Percentiles rank a stretch among this genome's conserved stretches.
phyloP scores from a whole-genome alignment of 2,329 filamentous ascomycete species.

The Mollisiaceae sp. region DNA sequence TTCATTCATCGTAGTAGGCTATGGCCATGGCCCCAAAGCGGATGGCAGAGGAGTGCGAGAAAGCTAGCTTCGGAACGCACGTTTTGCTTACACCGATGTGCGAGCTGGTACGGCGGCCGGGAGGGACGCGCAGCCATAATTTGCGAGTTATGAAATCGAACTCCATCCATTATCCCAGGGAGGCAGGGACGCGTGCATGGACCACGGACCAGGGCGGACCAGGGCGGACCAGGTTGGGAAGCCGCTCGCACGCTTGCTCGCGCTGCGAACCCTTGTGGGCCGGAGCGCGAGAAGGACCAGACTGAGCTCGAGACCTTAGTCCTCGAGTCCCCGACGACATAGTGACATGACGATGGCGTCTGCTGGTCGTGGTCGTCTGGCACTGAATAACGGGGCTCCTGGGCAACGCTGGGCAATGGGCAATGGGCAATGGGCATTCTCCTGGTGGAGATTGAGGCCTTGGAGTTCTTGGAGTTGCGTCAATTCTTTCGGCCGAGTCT shows the following conservation, averaged over 20 bases:
- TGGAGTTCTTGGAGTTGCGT: background rate
- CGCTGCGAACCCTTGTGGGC: background rate
- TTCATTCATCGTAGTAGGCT: conserved; percentile 11
- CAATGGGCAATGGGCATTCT: too few relatives aligned
- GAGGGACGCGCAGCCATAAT: too few relatives aligned
- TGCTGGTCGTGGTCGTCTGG: background rate
- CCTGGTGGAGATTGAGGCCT: too few relatives aligned
- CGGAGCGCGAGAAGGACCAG: background rate
- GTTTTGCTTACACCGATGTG: conserved; percentile 1
- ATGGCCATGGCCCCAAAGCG: background rate
- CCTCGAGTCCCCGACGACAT: background rate
- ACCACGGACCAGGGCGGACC: conserved; percentile 3
- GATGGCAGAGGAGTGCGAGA: background rate
- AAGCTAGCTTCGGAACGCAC: background rate
- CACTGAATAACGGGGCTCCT: too few relatives aligned
- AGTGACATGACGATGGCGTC: background rate
- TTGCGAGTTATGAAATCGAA: too few relatives aligned
- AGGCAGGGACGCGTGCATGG: too few relatives aligned
- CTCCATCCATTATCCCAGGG: too few relatives aligned
- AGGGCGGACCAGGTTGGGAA: conserved; percentile 2
- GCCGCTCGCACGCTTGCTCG: background rate
- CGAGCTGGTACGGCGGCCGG: background rate
- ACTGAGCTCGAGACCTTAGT: too few relatives aligned
- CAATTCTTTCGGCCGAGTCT: background rate
- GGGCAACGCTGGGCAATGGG: too few relatives aligned